These are phyloP conservation scores for Saxispiralis lemnorum DNA, from an alignment of 495 filamentous ascomycete species.

Conservation along the genomic window DNA sequence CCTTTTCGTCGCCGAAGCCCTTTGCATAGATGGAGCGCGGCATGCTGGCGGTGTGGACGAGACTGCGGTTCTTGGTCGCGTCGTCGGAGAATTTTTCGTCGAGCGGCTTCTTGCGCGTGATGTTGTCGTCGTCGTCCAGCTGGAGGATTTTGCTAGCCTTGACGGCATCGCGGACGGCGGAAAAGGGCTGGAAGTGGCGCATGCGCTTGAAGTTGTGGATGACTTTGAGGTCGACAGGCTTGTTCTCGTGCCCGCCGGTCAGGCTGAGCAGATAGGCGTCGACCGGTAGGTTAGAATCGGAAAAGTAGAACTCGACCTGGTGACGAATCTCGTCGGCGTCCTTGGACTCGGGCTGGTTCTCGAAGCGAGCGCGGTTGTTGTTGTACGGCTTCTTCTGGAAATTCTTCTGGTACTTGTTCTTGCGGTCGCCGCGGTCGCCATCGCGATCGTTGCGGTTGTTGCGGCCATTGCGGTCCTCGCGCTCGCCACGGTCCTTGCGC, in stretches of 20 bases:
- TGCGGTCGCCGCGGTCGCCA: constrained; percentile 5
- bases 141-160: constrained; percentile 52
- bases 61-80: constrained; percentile 29
- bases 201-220: constrained; percentile 84
- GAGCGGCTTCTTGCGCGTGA: constrained; percentile 59
- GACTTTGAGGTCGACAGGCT: constrained; percentile 53
- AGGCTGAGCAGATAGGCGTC: constrained; percentile 72
- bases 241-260: constrained; percentile 61
- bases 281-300: constrained; percentile 70
- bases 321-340: constrained; percentile 64
- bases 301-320: constrained; percentile 96
- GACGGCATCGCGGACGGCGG: constrained; percentile 64
- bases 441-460: constrained; percentile 6
- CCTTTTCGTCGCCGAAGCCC: constrained; percentile 67
- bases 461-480: background rate
- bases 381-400: background rate
- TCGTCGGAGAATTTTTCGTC: constrained; percentile 29
- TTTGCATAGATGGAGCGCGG: constrained; percentile 56
- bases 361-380: constrained; percentile 7
- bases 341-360: constrained; percentile 33
- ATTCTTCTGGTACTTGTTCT: background rate
- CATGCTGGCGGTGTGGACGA: constrained; percentile 42
- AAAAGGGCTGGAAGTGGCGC: constrained; percentile 72
- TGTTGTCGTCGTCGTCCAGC: constrained; percentile 43
- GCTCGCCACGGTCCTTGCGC: background rate